Evolutionary conservation across 768 basidiomycete species (phyloP).

Genomic region (Hypholoma sublateritium): DNA sequence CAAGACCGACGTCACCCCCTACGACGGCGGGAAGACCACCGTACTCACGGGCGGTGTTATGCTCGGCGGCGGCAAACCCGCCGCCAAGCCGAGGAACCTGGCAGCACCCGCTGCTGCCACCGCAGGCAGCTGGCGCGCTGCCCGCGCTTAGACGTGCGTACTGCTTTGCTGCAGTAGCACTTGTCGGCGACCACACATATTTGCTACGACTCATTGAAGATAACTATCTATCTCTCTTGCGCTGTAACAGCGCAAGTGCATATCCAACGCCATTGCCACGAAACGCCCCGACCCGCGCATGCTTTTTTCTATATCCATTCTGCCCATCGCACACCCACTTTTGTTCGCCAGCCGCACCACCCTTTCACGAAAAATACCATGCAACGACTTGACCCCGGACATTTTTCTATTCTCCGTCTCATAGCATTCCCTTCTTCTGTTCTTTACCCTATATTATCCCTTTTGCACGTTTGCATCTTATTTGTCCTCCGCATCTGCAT

Average conservation of each 20-base stretch:
- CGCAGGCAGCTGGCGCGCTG: constrained; percentile 56
- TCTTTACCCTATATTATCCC: constrained; percentile 7
- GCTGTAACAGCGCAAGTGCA: constrained; percentile 20
- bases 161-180: constrained; percentile 4
- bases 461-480: constrained; percentile 8
- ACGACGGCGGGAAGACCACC: constrained; percentile 86
- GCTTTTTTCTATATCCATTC: constrained; percentile 10
- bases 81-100: constrained; percentile 26
- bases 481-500: neutral
- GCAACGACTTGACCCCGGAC: constrained; percentile 8
- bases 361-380: constrained; percentile 15
- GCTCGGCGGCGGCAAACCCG: constrained; percentile 57
- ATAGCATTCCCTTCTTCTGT: neutral
- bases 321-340: constrained; percentile 5
- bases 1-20: constrained; percentile 80
- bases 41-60: constrained; percentile 87
- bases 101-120: constrained; percentile 29
- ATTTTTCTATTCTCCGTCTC: neutral
- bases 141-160: constrained; percentile 41
- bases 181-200: neutral
- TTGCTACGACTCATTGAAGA: constrained; percentile 18
- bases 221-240: constrained; percentile 21
- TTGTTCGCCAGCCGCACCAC: constrained; percentile 1
- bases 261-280: constrained; percentile 15
- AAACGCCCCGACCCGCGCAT: constrained; percentile 12